Percentiles rank a stretch among this genome's conserved stretches.
Evolutionary conservation across 1,139 yeast genomes (phyloP).

Genomic region (Scheffersomyces parashehatae): DNA sequence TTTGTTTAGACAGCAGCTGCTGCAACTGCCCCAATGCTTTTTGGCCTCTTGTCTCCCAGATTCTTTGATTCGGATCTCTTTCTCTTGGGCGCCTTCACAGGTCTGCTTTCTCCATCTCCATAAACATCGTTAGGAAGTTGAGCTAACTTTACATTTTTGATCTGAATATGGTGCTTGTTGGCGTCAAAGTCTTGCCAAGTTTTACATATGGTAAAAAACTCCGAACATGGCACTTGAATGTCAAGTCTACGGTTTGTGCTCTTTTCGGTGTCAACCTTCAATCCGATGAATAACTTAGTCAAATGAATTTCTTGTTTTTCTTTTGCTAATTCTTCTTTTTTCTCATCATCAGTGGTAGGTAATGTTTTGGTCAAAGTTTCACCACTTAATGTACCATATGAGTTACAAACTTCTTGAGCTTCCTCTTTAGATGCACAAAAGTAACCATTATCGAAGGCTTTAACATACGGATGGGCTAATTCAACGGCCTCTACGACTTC

Average conservation of each 20-base stretch:
- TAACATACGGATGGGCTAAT: constrained; percentile 88
- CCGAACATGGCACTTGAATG: constrained; percentile 89
- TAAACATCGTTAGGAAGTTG: constrained; percentile 87
- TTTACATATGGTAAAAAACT: constrained; percentile 78
- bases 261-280: constrained; percentile 53
- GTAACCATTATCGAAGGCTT: constrained; percentile 64
- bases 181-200: constrained; percentile 68
- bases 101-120: constrained; percentile 74
- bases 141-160: constrained; percentile 75
- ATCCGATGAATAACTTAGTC: constrained; percentile 78
- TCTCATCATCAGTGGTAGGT: constrained; percentile 9
- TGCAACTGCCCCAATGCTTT: constrained; percentile 8
- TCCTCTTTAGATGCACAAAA: constrained; percentile 51
- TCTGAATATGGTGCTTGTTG: constrained; percentile 58
- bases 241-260: constrained; percentile 52
- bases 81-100: constrained; percentile 51
- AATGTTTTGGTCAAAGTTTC: constrained; percentile 28
- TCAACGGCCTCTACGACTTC: constrained; percentile 75
- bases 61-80: constrained; percentile 14
- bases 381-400: constrained; percentile 51
- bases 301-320: constrained; percentile 52
- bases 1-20: not conserved
- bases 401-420: constrained; percentile 53
- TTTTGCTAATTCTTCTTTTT: constrained; percentile 19
- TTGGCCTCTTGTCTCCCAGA: constrained; percentile 17